Conservation (phyloP, 768 basidiomycete genomes). For the Mycena albidolilacea region DNA sequence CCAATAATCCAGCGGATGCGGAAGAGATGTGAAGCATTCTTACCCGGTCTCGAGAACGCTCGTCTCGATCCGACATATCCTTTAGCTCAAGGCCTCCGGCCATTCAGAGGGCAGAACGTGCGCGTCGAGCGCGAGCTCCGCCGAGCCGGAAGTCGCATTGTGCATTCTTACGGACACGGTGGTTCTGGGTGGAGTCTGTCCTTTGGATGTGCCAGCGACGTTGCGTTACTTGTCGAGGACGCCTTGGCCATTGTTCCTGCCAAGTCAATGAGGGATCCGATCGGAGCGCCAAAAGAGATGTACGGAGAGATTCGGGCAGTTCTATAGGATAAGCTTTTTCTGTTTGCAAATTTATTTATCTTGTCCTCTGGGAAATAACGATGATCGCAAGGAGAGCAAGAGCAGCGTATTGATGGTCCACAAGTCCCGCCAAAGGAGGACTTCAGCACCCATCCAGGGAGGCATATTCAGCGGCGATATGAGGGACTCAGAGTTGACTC, state of each 20-base stretch:
- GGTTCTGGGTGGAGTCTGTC: constrained; percentile 46
- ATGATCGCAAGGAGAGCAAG: too few relatives aligned
- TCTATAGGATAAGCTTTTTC: not conserved
- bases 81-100: constrained; percentile 49
- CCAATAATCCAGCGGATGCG: constrained; percentile 50
- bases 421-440: too few relatives aligned
- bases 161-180: constrained; percentile 49
- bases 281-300: not conserved
- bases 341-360: not conserved
- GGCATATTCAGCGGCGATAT: too few relatives aligned
- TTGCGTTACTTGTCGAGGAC: constrained; percentile 35
- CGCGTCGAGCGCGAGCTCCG: constrained; percentile 48
- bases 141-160: constrained; percentile 40
- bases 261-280: not conserved
- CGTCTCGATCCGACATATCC: constrained; percentile 44
- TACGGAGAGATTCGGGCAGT: not conserved
- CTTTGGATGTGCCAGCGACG: constrained; percentile 45
- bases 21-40: constrained; percentile 47
- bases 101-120: constrained; percentile 46
- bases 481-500: too few relatives aligned
- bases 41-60: constrained; percentile 46
- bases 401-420: too few relatives aligned
- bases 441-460: too few relatives aligned
- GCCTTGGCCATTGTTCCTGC: not conserved
- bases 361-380: not conserved